Conservation (phyloP, 495 filamentous ascomycete species). For the Tuber umbilicatum region DNA sequence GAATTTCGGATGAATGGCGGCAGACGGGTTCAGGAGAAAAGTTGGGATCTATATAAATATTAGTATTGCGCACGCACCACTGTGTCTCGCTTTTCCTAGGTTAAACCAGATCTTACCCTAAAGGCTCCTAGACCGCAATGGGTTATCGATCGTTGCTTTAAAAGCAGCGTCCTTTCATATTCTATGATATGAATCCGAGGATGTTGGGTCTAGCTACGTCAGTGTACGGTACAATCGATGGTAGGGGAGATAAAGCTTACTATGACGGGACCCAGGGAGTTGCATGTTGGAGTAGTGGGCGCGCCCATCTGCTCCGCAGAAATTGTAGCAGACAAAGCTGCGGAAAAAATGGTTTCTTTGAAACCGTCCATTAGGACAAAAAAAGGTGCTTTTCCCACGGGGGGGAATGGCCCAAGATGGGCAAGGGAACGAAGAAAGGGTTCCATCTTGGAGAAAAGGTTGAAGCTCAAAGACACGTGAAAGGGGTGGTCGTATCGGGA, state of each 20-base stretch:
- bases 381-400: neutral
- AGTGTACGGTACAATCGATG: neutral
- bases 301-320: neutral
- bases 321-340: neutral
- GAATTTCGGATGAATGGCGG: neutral
- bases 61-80: neutral
- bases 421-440: neutral
- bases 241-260: neutral
- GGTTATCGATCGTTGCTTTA: neutral
- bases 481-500: neutral
- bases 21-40: constrained; percentile 3
- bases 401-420: neutral
- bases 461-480: neutral
- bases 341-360: neutral
- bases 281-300: neutral
- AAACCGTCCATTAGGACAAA: neutral
- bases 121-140: neutral
- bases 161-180: neutral
- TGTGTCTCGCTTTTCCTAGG: neutral
- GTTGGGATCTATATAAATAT: neutral
- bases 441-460: neutral
- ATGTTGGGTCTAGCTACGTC: neutral
- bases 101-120: neutral
- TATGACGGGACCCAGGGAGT: constrained; percentile 4
- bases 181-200: neutral